Conservation (phyloP, 768 basidiomycete species). For the Coprinellus micaceus region DNA sequence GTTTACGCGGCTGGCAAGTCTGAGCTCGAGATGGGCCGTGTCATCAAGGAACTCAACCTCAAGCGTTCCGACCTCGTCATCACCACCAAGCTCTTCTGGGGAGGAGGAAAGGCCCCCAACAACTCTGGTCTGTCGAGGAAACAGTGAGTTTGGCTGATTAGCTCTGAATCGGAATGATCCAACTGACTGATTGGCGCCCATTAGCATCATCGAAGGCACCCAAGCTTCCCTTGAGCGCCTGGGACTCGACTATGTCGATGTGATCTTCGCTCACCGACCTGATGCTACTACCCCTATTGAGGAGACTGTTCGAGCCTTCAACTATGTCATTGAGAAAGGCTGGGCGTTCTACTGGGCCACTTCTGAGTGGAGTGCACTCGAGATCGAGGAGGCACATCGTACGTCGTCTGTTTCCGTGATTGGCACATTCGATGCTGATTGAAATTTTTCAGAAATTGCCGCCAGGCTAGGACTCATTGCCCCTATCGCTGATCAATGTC, state of each 20-base stretch:
- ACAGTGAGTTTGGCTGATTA: conserved; percentile 40
- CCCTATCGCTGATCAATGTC: conserved; percentile 76
- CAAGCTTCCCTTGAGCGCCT: conserved; percentile 64
- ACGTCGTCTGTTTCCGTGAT: conserved; percentile 19
- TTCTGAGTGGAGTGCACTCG: conserved; percentile 71
- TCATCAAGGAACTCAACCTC: conserved; percentile 67
- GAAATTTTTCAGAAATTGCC: conserved; percentile 52
- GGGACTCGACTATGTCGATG: conserved; percentile 71
- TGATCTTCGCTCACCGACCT: conserved; percentile 67
- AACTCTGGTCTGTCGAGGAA: conserved; percentile 54
- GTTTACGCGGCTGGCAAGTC: conserved; percentile 62
- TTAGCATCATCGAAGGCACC: conserved; percentile 71
- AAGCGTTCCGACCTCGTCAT: conserved; percentile 67
- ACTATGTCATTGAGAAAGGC: conserved; percentile 69
- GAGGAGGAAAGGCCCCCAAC: conserved; percentile 56
- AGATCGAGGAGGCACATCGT: conserved; percentile 68
- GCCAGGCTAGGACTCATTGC: conserved; percentile 59
- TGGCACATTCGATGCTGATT: not conserved
- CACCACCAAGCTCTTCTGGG: conserved; percentile 83
- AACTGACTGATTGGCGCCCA: not conserved
- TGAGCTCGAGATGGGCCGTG: conserved; percentile 79
- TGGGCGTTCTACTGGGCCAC: conserved; percentile 77
- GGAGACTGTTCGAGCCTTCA: conserved; percentile 79
- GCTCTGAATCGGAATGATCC: not conserved
- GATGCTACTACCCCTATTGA: conserved; percentile 65